Conservation (phyloP, 768 basidiomycete genomes). For the Mycena olivaceomarginata region DNA sequence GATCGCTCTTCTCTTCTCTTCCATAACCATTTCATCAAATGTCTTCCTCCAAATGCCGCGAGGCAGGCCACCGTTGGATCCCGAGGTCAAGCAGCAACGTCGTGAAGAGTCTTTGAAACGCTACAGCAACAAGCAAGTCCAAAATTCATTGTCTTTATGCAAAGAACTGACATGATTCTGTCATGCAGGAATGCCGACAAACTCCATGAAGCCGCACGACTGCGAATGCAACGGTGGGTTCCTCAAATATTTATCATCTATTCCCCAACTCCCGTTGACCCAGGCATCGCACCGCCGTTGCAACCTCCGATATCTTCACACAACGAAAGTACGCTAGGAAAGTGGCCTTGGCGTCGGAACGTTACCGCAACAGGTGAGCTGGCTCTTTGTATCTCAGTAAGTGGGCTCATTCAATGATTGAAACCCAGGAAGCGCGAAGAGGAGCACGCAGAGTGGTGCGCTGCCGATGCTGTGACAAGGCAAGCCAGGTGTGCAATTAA, state of each 20-base stretch:
- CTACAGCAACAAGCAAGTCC: neutral
- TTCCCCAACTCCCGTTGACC: neutral
- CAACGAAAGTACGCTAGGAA: neutral
- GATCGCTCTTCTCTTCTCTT: neutral
- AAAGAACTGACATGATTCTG: too few relatives aligned
- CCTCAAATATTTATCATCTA: neutral
- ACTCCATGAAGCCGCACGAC: neutral
- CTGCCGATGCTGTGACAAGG: too few relatives aligned
- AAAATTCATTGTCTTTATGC: too few relatives aligned
- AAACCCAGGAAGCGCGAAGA: neutral
- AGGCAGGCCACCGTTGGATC: neutral
- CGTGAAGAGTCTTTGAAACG: neutral
- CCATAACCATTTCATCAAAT: neutral
- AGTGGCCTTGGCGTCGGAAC: neutral
- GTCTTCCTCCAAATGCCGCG: neutral
- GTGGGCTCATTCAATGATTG: neutral
- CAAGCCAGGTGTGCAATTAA: too few relatives aligned
- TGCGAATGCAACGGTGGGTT: neutral
- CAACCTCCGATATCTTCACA: neutral
- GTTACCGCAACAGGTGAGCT: neutral
- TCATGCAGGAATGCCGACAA: neutral
- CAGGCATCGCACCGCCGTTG: neutral
- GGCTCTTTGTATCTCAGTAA: neutral
- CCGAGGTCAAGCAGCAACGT: neutral
- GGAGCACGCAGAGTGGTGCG: too few relatives aligned